Percentiles rank a stretch among this genome's conserved stretches.
Conservation (phyloP, 805 yeast species). For the Hermanozyma aechmeae region DNA sequence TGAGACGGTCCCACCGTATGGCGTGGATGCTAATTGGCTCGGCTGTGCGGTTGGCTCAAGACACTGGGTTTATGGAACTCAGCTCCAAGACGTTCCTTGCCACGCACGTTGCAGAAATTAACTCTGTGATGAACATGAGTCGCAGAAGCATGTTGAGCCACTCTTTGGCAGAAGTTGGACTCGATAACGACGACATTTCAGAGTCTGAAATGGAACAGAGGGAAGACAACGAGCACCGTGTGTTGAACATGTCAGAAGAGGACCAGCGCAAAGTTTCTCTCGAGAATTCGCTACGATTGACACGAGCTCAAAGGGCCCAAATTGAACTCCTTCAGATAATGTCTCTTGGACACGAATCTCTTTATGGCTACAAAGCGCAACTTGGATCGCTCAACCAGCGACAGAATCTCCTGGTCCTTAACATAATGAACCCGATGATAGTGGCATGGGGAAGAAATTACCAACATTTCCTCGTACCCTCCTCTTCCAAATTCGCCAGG, state of each 20-base stretch:
- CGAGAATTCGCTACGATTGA: slow-evolving; percentile 38
- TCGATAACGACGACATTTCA: slow-evolving; percentile 35
- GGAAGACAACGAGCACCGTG: slow-evolving; percentile 16
- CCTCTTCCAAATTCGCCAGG: slow-evolving; percentile 29
- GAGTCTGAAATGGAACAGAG: slow-evolving; percentile 21
- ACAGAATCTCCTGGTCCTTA: slow-evolving; percentile 63
- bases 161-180: slow-evolving; percentile 57
- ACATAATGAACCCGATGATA: slow-evolving; percentile 66
- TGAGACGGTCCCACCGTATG: slow-evolving; percentile 81
- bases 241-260: slow-evolving; percentile 24
- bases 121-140: slow-evolving; percentile 73
- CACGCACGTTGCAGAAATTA: slow-evolving; percentile 75
- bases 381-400: slow-evolving; percentile 42
- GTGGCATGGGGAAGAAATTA: slow-evolving; percentile 71
- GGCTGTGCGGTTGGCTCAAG: slow-evolving; percentile 79
- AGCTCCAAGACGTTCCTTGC: slow-evolving; percentile 72
- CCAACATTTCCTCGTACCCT: slow-evolving; percentile 42
- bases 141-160: slow-evolving; percentile 71
- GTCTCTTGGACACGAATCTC: slow-evolving; percentile 74
- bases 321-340: slow-evolving; percentile 71
- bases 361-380: slow-evolving; percentile 60
- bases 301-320: slow-evolving; percentile 62
- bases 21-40: slow-evolving; percentile 91
- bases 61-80: slow-evolving; percentile 69
- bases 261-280: slow-evolving; percentile 16